Percentiles rank a stretch among this genome's conserved stretches.
These are phyloP conservation scores for Flaveria linearis DNA, from an alignment of 129 eudicot species.

Conservation along the genomic window DNA sequence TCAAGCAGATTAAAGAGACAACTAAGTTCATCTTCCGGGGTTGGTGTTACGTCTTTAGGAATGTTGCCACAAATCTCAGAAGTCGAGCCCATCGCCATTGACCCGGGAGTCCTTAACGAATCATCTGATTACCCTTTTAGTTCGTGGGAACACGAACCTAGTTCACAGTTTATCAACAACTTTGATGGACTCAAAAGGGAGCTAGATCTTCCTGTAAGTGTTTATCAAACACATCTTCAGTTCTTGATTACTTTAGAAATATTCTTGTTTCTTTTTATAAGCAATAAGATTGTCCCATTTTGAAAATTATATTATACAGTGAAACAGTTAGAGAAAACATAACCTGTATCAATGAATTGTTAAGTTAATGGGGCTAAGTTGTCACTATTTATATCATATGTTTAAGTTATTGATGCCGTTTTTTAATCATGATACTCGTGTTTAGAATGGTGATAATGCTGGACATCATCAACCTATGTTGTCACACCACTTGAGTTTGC, in stretches of 20 bases:
- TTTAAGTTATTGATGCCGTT: not conserved
- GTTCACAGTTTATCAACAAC: constrained; percentile 44
- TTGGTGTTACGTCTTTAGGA: constrained; percentile 42
- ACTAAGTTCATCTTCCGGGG: constrained; percentile 41
- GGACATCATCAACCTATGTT: constrained; percentile 48
- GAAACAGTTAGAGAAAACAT: not conserved
- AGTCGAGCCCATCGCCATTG: constrained; percentile 44
- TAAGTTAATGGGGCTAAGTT: not conserved
- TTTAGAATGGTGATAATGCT: constrained; percentile 46
- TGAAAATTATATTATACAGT: not conserved
- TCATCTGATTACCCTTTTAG: constrained; percentile 57
- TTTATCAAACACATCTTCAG: not conserved
- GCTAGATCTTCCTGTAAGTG: constrained; percentile 50
- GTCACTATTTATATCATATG: not conserved
- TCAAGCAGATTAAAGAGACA: constrained; percentile 50
- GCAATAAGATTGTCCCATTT: not conserved
- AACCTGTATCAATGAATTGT: not conserved
- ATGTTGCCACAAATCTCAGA: constrained; percentile 69
- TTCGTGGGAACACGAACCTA: constrained; percentile 64
- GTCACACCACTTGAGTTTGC: constrained; percentile 86
- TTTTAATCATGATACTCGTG: not conserved
- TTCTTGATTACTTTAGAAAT: not conserved
- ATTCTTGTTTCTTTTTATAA: not conserved
- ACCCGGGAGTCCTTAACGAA: constrained; percentile 33
- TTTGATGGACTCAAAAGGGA: constrained; percentile 64